phyloP scores from a whole-genome alignment of 768 basidiomycete species.

The Amanita jacksonii region DNA sequence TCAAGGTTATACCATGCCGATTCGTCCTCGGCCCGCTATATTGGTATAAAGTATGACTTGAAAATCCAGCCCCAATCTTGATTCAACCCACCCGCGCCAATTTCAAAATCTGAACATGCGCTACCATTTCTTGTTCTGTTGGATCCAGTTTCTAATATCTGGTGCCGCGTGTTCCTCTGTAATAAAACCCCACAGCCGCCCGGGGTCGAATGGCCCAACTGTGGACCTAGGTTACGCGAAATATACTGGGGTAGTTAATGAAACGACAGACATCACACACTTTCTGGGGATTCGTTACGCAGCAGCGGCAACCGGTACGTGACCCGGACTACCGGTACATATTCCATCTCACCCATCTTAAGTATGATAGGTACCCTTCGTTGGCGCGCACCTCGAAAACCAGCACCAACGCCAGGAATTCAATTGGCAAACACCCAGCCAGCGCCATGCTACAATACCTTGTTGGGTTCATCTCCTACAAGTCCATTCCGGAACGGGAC shows the following conservation, averaged over 20 bases:
- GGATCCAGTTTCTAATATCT: too few relatives aligned
- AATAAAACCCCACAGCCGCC: too few relatives aligned
- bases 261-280: slow-evolving; percentile 22
- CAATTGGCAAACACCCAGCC: slow-evolving; percentile 24
- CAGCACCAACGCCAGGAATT: slow-evolving; percentile 17
- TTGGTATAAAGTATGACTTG: too few relatives aligned
- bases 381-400: slow-evolving; percentile 26
- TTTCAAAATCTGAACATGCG: too few relatives aligned
- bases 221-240: slow-evolving; percentile 36
- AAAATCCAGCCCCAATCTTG: too few relatives aligned
- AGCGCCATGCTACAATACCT: slow-evolving; percentile 22
- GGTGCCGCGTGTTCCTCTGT: too few relatives aligned
- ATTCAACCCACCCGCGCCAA: too few relatives aligned
- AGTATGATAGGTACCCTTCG: slow-evolving; percentile 20
- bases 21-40: too few relatives aligned
- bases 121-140: too few relatives aligned
- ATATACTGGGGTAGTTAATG: slow-evolving; percentile 31
- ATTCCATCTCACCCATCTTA: neutral
- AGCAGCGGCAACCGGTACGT: slow-evolving; percentile 34
- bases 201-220: slow-evolving; percentile 9
- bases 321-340: neutral
- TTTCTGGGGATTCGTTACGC: slow-evolving; percentile 42
- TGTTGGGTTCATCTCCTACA: slow-evolving; percentile 20
- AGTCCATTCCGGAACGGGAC: slow-evolving; percentile 20
- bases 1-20: too few relatives aligned